Evolutionary conservation across 345 rosid genomes (phyloP).

Genomic region (Arabis alpina): DNA sequence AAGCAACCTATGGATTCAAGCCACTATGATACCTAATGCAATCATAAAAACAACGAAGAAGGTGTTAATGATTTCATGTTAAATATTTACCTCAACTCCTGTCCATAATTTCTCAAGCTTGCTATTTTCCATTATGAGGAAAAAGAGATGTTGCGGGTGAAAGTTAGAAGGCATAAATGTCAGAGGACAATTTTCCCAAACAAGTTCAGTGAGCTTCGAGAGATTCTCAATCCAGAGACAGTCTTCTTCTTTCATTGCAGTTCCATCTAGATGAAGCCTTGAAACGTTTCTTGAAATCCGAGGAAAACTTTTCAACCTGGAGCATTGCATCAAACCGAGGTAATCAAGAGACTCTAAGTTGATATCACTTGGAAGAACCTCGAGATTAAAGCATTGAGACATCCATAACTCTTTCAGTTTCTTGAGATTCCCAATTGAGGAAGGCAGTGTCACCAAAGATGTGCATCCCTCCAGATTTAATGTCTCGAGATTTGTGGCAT

Average conservation of each 20-base stretch:
- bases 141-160: background rate
- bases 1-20: too few species aligned
- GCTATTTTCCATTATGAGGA: background rate
- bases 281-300: background rate
- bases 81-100: background rate
- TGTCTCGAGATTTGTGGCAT: background rate
- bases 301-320: background rate
- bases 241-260: background rate
- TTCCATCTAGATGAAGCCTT: too few species aligned
- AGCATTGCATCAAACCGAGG: background rate
- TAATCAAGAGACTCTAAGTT: background rate
- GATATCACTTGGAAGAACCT: background rate
- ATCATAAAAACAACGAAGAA: too few species aligned
- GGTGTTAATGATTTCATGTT: too few species aligned
- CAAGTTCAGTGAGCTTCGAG: background rate
- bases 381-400: background rate
- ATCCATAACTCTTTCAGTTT: background rate
- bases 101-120: constrained; percentile 11
- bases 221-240: background rate
- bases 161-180: constrained; percentile 2
- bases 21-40: too few species aligned
- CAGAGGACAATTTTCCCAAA: background rate
- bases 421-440: background rate
- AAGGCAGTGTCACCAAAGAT: constrained; percentile 3
- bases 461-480: background rate